A percentile compares a stretch with the other conserved stretches of the same genome.
Conservation (phyloP, 108 stramenopile genomes). For the Discostella pseudostelligera region DNA sequence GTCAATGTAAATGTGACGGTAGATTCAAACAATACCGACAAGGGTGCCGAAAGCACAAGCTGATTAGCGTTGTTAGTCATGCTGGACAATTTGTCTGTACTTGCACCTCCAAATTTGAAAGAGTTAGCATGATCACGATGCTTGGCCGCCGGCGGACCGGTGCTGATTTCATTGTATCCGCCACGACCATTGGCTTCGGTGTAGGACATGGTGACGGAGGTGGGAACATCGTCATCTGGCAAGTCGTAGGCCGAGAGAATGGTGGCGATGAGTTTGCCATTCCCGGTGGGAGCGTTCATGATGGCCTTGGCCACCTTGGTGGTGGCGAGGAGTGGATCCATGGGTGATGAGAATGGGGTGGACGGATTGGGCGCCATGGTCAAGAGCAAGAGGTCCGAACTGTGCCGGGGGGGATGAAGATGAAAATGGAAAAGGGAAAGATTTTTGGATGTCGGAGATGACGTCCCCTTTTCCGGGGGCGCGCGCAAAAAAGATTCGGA, state of each 20-base stretch:
- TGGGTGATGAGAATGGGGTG: constrained; percentile 9
- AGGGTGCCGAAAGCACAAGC: constrained; percentile 37
- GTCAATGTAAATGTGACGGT: constrained; percentile 45
- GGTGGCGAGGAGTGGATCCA: constrained; percentile 39
- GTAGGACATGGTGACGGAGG: constrained; percentile 44
- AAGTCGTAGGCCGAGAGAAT: constrained; percentile 77
- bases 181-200: constrained; percentile 20
- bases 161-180: constrained; percentile 29
- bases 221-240: constrained; percentile 53
- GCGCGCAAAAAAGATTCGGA: too few relatives aligned
- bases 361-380: constrained; percentile 25
- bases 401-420: too few relatives aligned
- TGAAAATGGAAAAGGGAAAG: too few relatives aligned
- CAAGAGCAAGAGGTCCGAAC: too few relatives aligned
- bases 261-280: constrained; percentile 55
- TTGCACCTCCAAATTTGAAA: constrained; percentile 58
- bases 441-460: too few relatives aligned
- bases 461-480: too few relatives aligned
- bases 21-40: constrained; percentile 53
- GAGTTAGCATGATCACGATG: constrained; percentile 72
- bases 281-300: constrained; percentile 40
- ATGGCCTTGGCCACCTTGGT: constrained; percentile 48
- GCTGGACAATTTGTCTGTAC: neutral
- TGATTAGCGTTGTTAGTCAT: constrained; percentile 17
- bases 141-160: constrained; percentile 73